phyloP scores from a whole-genome alignment of 2,329 filamentous ascomycete genomes.

The Trichoderma sp. region DNA sequence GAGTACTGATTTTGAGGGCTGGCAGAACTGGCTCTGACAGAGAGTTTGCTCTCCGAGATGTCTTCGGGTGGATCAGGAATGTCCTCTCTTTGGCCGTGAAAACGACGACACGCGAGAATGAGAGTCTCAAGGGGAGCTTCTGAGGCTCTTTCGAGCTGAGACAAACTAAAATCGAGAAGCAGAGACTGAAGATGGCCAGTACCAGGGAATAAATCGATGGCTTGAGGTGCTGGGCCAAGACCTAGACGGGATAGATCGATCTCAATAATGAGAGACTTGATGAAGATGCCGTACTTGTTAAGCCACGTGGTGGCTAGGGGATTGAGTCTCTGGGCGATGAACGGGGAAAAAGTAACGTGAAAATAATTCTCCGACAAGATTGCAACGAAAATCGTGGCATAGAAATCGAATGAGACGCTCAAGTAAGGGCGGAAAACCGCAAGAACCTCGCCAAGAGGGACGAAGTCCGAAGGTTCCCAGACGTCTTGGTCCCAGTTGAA shows the following conservation, averaged over 20 bases:
- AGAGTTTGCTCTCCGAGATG: not conserved
- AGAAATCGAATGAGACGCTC: constrained; percentile 38
- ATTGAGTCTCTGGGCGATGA: constrained; percentile 34
- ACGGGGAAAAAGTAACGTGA: constrained; percentile 43
- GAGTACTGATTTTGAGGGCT: not conserved
- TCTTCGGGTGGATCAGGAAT: not conserved
- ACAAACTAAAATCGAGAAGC: constrained; percentile 33
- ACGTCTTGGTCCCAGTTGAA: constrained; percentile 31
- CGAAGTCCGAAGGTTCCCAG: constrained; percentile 41
- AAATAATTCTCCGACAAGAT: constrained; percentile 40
- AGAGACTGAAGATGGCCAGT: constrained; percentile 31
- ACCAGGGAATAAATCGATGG: constrained; percentile 29
- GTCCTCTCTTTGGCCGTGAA: constrained; percentile 31
- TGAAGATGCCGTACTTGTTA: constrained; percentile 38
- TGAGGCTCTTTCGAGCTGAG: constrained; percentile 28
- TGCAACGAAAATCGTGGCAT: constrained; percentile 39
- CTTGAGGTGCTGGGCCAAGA: constrained; percentile 33
- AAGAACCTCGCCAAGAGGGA: constrained; percentile 32
- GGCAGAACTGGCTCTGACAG: not conserved
- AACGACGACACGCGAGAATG: constrained; percentile 39
- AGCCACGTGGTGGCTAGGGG: constrained; percentile 41
- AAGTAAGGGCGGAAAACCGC: constrained; percentile 30
- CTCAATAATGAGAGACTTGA: constrained; percentile 42
- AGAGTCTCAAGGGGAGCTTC: constrained; percentile 33
- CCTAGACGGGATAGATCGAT: constrained; percentile 43